These are phyloP conservation scores for Cyclotella sp. DNA, from an alignment of 108 stramenopile species.

Conservation along the genomic window DNA sequence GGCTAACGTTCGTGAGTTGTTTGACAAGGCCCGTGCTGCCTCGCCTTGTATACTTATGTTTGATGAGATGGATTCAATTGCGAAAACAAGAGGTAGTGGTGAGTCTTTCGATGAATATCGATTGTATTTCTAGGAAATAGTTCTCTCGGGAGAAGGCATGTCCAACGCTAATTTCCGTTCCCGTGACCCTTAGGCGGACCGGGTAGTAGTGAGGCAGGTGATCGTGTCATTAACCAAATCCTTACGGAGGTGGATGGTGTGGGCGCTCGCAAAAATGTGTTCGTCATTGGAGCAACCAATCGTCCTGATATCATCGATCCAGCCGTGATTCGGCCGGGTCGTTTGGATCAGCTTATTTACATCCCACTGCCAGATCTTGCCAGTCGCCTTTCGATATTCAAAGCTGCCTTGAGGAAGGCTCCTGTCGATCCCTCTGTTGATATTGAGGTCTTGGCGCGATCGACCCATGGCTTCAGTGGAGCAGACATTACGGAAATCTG, in stretches of 20 bases:
- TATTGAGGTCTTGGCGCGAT: conserved; percentile 82
- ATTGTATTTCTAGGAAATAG: neutral
- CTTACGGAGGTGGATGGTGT: conserved; percentile 98
- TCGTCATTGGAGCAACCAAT: conserved; percentile 99
- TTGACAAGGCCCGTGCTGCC: conserved; percentile 99
- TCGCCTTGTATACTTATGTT: conserved; percentile 99
- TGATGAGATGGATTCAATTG: conserved; percentile 99
- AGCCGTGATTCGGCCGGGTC: conserved; percentile 98
- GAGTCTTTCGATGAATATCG: conserved; percentile 18
- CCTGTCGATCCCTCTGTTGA: conserved; percentile 85
- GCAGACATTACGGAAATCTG: conserved; percentile 98
- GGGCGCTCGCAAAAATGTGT: conserved; percentile 97
- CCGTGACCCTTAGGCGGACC: conserved; percentile 43
- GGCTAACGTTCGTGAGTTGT: conserved; percentile 98
- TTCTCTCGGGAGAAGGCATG: neutral
- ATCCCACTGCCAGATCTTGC: conserved; percentile 95
- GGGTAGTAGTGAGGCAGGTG: conserved; percentile 96
- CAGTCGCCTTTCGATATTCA: conserved; percentile 94
- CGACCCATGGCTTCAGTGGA: conserved; percentile 94
- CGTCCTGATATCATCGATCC: conserved; percentile 99
- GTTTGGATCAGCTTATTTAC: conserved; percentile 99
- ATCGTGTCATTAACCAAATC: conserved; percentile 99
- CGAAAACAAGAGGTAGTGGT: conserved; percentile 95
- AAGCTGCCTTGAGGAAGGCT: conserved; percentile 95
- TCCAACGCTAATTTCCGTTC: neutral